Conservation (phyloP, 495 filamentous ascomycete genomes). For the Lasiosphaeriaceae sp. region DNA sequence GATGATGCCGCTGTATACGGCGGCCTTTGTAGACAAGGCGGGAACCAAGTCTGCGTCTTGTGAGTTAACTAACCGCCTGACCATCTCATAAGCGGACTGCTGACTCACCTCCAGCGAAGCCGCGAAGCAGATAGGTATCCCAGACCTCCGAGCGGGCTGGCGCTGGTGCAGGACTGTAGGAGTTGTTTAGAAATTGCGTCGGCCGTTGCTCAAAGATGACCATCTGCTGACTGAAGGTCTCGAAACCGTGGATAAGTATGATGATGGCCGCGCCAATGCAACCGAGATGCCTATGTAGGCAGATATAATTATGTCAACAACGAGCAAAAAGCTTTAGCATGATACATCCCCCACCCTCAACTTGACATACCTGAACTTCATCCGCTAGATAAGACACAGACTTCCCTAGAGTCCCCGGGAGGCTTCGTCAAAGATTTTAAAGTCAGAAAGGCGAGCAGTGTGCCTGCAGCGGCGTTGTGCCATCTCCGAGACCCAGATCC, state of each 20-base stretch:
- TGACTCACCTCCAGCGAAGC: slow-evolving; percentile 16
- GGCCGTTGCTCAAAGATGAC: slow-evolving; percentile 30
- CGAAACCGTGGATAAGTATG: slow-evolving; percentile 33
- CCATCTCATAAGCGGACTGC: too few relatives aligned
- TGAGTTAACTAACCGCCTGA: background rate
- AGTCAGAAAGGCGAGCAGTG: slow-evolving; percentile 29
- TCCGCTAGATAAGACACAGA: slow-evolving; percentile 27
- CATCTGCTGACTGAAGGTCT: slow-evolving; percentile 37
- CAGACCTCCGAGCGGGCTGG: slow-evolving; percentile 28
- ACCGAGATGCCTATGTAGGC: slow-evolving; percentile 26
- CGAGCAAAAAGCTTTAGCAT: background rate
- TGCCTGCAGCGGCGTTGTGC: slow-evolving; percentile 22
- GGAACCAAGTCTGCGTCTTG: slow-evolving; percentile 20
- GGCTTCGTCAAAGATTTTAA: slow-evolving; percentile 36
- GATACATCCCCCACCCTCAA: too few relatives aligned
- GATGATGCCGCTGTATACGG: slow-evolving; percentile 38
- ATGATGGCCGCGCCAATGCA: slow-evolving; percentile 34
- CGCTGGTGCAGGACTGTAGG: slow-evolving; percentile 13
- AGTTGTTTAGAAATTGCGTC: slow-evolving; percentile 3
- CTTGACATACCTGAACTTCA: slow-evolving; percentile 22
- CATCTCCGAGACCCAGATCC: slow-evolving; percentile 34
- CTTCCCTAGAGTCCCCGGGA: slow-evolving; percentile 32
- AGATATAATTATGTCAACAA: background rate
- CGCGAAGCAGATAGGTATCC: slow-evolving; percentile 22
- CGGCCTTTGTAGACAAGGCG: slow-evolving; percentile 32